Evolutionary conservation across 768 basidiomycete species (phyloP).

Genomic region (Cystoderma amianthinum): DNA sequence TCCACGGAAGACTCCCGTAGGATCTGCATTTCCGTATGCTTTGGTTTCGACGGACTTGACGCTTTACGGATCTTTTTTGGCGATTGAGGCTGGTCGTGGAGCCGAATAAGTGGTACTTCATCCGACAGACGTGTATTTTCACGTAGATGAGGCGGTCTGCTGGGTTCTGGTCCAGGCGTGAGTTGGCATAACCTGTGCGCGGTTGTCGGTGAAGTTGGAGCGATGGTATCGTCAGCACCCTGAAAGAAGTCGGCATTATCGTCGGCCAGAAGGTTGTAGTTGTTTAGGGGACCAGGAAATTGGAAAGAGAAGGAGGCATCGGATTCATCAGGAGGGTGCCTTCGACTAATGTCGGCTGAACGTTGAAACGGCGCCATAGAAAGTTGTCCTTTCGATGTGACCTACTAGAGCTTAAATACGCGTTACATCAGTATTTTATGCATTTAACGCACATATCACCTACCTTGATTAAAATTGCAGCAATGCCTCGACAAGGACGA

Average conservation of each 20-base stretch:
- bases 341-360: slow-evolving; percentile 37
- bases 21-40: slow-evolving; percentile 1
- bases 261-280: slow-evolving; percentile 44
- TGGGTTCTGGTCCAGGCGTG: slow-evolving; percentile 24
- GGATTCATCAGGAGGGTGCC: slow-evolving; percentile 49
- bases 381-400: not conserved
- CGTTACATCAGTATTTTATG: too few relatives aligned
- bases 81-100: not conserved
- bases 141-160: not conserved
- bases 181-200: slow-evolving; percentile 25
- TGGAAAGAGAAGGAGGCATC: slow-evolving; percentile 49
- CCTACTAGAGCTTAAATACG: too few relatives aligned
- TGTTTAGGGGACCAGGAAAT: slow-evolving; percentile 36
- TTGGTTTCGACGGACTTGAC: not conserved
- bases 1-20: slow-evolving; percentile 9
- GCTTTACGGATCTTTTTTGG: not conserved
- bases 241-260: slow-evolving; percentile 42
- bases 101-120: not conserved
- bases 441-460: too few relatives aligned
- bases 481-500: too few relatives aligned
- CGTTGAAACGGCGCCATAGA: slow-evolving; percentile 18
- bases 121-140: slow-evolving; percentile 6
- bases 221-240: slow-evolving; percentile 29
- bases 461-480: too few relatives aligned
- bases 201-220: slow-evolving; percentile 22